Evolutionary conservation across 2,329 filamentous ascomycete species (phyloP).

Genomic region (Paracamarosporium sp.): DNA sequence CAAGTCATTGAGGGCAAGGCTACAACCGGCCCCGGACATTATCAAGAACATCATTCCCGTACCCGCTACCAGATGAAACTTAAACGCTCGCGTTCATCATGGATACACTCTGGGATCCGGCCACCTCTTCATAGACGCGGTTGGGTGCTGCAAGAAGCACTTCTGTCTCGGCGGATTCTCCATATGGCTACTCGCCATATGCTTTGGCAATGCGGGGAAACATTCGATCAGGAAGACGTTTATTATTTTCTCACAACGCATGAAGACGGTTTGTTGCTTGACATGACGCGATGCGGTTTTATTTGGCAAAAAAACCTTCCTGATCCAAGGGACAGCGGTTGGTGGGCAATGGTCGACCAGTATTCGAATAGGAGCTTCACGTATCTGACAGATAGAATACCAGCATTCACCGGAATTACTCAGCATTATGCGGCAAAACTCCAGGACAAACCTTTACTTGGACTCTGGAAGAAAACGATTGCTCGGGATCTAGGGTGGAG

Average conservation of each 20-base stretch:
- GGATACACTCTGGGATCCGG: not conserved
- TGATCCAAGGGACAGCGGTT: not conserved
- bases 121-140: not conserved
- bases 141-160: not conserved
- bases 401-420: not conserved
- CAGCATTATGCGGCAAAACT: not conserved
- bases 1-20: not conserved
- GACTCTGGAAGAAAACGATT: not conserved
- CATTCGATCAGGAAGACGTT: not conserved
- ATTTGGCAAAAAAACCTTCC: not conserved
- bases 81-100: not conserved
- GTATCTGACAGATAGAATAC: not conserved
- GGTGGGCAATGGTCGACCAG: not conserved
- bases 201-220: not conserved
- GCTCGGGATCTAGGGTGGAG: not conserved
- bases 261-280: not conserved
- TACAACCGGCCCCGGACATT: not conserved
- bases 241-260: not conserved
- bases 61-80: not conserved
- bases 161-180: not conserved
- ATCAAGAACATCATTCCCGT: not conserved
- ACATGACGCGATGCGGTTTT: not conserved
- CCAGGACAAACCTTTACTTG: not conserved
- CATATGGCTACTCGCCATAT: not conserved
- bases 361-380: not conserved